Conservation (phyloP, 2,329 filamentous ascomycete genomes). For the Dactylellina sp. region DNA sequence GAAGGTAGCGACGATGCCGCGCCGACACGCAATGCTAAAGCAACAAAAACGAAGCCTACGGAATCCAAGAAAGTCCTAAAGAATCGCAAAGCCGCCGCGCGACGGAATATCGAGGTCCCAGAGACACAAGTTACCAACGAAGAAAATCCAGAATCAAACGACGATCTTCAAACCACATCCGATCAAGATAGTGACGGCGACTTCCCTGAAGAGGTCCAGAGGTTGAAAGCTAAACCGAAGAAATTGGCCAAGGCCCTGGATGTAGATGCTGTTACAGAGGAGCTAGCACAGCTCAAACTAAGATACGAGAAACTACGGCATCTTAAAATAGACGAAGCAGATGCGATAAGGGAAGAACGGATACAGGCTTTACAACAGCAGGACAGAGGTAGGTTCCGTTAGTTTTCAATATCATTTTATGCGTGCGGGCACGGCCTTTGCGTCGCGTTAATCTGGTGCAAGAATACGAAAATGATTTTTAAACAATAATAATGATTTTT, state of each 20-base stretch:
- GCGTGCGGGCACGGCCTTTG: too few species aligned
- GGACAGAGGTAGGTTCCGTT: conserved; percentile 35
- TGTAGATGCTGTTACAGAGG: conserved; percentile 8
- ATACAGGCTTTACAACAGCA: conserved; percentile 36
- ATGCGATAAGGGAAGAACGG: conserved; percentile 32
- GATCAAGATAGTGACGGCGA: conserved; percentile 14
- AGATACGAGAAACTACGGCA: conserved; percentile 41
- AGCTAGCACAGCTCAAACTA: conserved; percentile 39
- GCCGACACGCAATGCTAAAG: not conserved
- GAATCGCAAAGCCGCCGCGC: conserved; percentile 13
- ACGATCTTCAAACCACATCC: not conserved
- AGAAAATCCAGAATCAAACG: not conserved
- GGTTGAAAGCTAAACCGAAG: not conserved
- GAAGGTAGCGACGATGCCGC: conserved; percentile 1
- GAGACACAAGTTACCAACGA: conserved; percentile 28
- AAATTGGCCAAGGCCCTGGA: not conserved
- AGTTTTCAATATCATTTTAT: not conserved
- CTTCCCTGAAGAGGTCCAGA: not conserved
- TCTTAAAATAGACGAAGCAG: conserved; percentile 37
- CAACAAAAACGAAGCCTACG: conserved; percentile 13
- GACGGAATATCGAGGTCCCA: conserved; percentile 25
- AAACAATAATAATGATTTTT: too few species aligned
- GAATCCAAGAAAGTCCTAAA: conserved; percentile 5
- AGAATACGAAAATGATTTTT: too few species aligned
- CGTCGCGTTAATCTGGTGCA: too few species aligned